Evolutionary conservation across 2,329 filamentous ascomycete species (phyloP), one percentile per base, ranked within the genome.

Genomic region (Monosporascus sp.): DNA sequence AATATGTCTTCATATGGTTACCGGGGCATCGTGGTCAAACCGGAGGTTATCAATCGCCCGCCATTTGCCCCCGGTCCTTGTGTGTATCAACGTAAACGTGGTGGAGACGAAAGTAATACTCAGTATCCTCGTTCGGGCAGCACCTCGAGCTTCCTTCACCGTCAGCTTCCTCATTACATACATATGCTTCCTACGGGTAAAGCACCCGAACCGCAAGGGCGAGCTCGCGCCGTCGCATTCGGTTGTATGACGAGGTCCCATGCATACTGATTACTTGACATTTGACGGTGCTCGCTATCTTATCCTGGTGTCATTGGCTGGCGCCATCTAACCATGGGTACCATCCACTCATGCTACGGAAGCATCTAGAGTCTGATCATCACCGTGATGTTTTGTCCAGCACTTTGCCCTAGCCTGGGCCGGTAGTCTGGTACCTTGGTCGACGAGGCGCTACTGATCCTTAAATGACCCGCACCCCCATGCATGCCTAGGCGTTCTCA

Each of bases 401-500:
- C 38, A 41, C 38, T 41, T 41, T 18, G 18, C 17, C 17, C 18
- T 20, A 41, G 18, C 38, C 38, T n/a, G 7, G 7, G 38, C 38
- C 38, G 18, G 38, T 41, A n/a, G 8, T 41, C 38, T 41, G 38
- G 38, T 41, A 41, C 38, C 17, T 35, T 35, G 31, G 24, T 25
- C 41, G 31, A 17, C 22, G 31, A 39, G 36, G 11, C 44, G 25
- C 48, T 41, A 41, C 50, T 52, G 44, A 52, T 50, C 49, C 15
- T 55, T 47, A 56, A 57, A 50, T 57, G 59, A 53, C 31, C 31
- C 31, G 1, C 31, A 14, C 14, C 31, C 31, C 31, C 31, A 14
- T 14, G 9, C 9, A 5, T 2, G 31, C 31, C 31, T 35, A 35
- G 31, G 31, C 31, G 57, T 55, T 57, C 58, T 57, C 54, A 50